A percentile compares a stretch with the other conserved stretches of the same genome.
Conservation (phyloP, 2,329 filamentous ascomycete species). For the Fusarium pseudocircinatum region DNA sequence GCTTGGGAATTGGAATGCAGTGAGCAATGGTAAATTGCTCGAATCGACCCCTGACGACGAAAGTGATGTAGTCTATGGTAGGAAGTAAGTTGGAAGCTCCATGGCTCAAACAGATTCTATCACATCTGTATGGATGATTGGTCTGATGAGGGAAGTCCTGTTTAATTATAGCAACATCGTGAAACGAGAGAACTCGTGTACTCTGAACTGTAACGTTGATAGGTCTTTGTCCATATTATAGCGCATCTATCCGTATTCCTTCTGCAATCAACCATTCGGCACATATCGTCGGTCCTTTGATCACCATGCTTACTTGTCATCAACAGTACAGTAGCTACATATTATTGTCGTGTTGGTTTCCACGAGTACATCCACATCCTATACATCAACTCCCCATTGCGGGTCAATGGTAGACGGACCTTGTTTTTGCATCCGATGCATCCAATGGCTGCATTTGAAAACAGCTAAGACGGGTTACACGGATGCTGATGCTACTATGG, state of each 20-base stretch:
- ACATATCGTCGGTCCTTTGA: background rate
- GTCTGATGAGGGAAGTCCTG: background rate
- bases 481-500: conserved; percentile 11
- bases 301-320: background rate
- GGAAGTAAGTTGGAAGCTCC: background rate
- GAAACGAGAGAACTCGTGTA: conserved; percentile 7
- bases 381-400: background rate
- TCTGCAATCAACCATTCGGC: background rate
- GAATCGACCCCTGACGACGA: background rate
- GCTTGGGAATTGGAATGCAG: background rate
- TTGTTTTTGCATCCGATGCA: background rate
- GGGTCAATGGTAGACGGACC: conserved; percentile 13
- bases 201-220: background rate
- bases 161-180: conserved; percentile 9
- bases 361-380: conserved; percentile 23
- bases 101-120: background rate
- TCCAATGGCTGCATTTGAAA: background rate
- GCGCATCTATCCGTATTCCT: background rate
- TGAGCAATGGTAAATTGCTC: background rate
- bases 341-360: background rate
- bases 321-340: background rate
- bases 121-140: background rate
- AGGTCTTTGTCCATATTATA: background rate
- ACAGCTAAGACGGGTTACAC: conserved; percentile 5
- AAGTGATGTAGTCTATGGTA: background rate